Conservation (phyloP, 108 stramenopile species). For the Aurantiochytrium sp. region DNA sequence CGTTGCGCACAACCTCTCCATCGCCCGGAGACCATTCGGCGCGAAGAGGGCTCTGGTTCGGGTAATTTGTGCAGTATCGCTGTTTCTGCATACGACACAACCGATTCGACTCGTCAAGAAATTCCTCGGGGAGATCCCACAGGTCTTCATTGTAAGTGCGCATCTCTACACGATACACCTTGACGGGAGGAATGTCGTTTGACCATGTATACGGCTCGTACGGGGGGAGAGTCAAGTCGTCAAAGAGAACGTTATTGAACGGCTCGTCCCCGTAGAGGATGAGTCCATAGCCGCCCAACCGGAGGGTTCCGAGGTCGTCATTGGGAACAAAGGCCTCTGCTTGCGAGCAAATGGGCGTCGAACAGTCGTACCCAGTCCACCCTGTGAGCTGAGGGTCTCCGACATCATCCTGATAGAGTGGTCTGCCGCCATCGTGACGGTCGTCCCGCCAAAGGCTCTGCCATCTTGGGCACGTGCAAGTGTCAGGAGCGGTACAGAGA, state of each 20-base stretch:
- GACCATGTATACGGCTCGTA: neutral
- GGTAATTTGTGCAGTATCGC: neutral
- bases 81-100: neutral
- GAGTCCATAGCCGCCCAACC: slow-evolving; percentile 1
- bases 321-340: slow-evolving; percentile 57
- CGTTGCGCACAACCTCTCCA: slow-evolving; percentile 5
- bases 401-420: slow-evolving; percentile 59
- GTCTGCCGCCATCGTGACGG: slow-evolving; percentile 55
- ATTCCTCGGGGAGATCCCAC: neutral
- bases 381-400: slow-evolving; percentile 71
- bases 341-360: slow-evolving; percentile 71
- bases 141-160: neutral
- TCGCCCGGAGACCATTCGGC: neutral
- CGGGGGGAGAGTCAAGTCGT: neutral
- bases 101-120: neutral
- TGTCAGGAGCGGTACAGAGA: slow-evolving; percentile 54
- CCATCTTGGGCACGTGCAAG: slow-evolving; percentile 54
- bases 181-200: neutral
- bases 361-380: slow-evolving; percentile 76
- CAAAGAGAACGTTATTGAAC: neutral
- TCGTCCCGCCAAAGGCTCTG: slow-evolving; percentile 53
- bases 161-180: neutral
- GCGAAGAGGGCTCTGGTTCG: neutral
- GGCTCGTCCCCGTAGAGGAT: neutral
- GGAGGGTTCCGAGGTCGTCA: slow-evolving; percentile 26